These are phyloP conservation scores for Pythium chondricola DNA, from an alignment of 352 stramenopile genomes.

Conservation along the genomic window DNA sequence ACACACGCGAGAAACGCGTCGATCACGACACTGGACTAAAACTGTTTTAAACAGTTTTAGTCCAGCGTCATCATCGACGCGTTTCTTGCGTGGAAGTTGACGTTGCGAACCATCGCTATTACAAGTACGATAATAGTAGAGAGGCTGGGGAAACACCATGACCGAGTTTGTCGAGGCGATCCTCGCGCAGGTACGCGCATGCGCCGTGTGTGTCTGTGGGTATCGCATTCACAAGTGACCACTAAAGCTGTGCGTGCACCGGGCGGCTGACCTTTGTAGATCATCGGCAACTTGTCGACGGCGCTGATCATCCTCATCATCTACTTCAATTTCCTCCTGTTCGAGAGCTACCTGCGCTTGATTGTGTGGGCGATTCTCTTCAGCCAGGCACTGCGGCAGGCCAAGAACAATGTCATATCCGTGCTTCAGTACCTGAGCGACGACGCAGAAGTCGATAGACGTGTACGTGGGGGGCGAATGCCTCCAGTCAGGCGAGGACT, in stretches of 20 bases:
- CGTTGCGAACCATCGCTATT: too few species aligned
- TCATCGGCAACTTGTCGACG: conserved; percentile 86
- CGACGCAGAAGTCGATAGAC: conserved; percentile 60
- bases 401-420: conserved; percentile 80
- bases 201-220: not conserved
- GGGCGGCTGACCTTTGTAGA: too few species aligned
- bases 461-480: conserved; percentile 31
- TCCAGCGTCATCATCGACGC: conserved; percentile 2
- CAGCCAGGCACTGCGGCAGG: conserved; percentile 77
- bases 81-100: conserved; percentile 15
- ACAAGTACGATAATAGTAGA: too few species aligned
- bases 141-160: conserved; percentile 27
- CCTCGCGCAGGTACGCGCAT: conserved; percentile 72
- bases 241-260: too few species aligned
- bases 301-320: conserved; percentile 79
- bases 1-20: conserved; percentile 7
- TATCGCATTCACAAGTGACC: too few species aligned
- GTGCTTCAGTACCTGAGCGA: conserved; percentile 83
- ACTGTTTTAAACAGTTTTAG: conserved; percentile 8
- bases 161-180: conserved; percentile 82
- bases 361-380: conserved; percentile 86
- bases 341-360: conserved; percentile 84
- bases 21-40: conserved; percentile 4
- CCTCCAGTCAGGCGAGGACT: not conserved
- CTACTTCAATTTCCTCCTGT: conserved; percentile 89